Percentiles rank a stretch among this genome's conserved stretches.
Conservation (phyloP, 345 rosid genomes). For the Pistacia atlantica region DNA sequence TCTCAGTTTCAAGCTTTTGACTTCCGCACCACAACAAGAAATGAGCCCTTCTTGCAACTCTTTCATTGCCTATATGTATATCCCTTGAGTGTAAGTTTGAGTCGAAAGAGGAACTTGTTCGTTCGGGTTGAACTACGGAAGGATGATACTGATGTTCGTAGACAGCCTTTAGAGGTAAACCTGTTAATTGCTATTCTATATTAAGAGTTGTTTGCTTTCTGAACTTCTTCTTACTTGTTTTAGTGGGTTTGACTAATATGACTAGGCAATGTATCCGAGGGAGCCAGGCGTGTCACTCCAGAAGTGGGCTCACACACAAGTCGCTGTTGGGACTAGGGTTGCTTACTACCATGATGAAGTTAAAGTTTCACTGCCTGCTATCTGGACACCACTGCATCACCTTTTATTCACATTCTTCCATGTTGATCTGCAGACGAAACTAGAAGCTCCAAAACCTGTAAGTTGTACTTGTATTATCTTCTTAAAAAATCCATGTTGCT, state of each 20-base stretch:
- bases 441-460: slow-evolving; percentile 99
- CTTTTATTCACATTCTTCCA: slow-evolving; percentile 94
- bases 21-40: slow-evolving; percentile 89
- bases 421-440: slow-evolving; percentile 94
- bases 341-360: slow-evolving; percentile 94
- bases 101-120: slow-evolving; percentile 91
- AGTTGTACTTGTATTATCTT: slow-evolving; percentile 23
- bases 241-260: slow-evolving; percentile 29
- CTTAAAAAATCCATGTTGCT: background rate
- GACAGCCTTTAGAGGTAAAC: slow-evolving; percentile 91
- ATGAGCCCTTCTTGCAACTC: slow-evolving; percentile 96
- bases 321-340: slow-evolving; percentile 81
- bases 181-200: slow-evolving; percentile 16
- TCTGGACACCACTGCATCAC: slow-evolving; percentile 96
- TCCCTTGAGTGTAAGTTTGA: slow-evolving; percentile 82
- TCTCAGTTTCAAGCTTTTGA: slow-evolving; percentile 91
- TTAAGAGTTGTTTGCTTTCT: slow-evolving; percentile 13
- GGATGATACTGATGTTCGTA: slow-evolving; percentile 88
- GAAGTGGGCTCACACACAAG: slow-evolving; percentile 92
- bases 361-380: slow-evolving; percentile 85
- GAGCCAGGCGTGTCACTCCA: slow-evolving; percentile 74
- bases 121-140: slow-evolving; percentile 88
- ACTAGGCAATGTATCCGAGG: slow-evolving; percentile 84
- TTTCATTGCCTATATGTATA: slow-evolving; percentile 95
- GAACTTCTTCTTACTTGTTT: slow-evolving; percentile 21